A percentile compares a stretch with the other conserved stretches of the same genome.
Evolutionary conservation across 73 alveolate genomes (phyloP).

Genomic region (Symbiodinium natans): DNA sequence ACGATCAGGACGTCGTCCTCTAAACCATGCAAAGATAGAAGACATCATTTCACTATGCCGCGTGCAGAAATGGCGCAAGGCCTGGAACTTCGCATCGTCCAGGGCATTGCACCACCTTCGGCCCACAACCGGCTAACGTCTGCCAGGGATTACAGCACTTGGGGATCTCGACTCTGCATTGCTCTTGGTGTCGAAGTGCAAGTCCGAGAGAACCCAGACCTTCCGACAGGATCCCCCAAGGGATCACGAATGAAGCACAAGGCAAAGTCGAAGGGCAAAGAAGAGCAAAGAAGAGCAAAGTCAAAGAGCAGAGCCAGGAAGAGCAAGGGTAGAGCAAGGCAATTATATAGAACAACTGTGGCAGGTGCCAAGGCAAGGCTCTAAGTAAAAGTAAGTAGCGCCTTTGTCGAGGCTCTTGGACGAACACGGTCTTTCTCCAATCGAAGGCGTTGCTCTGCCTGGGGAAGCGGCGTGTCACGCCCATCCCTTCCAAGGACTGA

Average conservation of each 20-base stretch:
- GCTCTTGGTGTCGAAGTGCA: slow-evolving; percentile 47
- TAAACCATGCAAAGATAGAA: not conserved
- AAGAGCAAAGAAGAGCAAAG: too few species aligned
- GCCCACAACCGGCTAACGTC: too few species aligned
- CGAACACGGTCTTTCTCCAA: slow-evolving; percentile 40
- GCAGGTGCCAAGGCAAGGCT: not conserved
- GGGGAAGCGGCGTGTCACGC: not conserved
- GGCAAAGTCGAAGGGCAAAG: too few species aligned
- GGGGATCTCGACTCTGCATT: slow-evolving; percentile 52
- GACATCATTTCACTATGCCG: not conserved
- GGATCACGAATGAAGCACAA: too few species aligned
- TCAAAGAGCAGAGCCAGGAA: too few species aligned
- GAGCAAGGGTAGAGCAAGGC: too few species aligned
- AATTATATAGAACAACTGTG: too few species aligned
- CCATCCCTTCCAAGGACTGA: too few species aligned
- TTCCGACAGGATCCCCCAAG: not conserved
- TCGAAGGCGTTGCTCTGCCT: slow-evolving; percentile 7
- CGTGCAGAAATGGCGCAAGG: not conserved
- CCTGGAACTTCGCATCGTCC: slow-evolving; percentile 80
- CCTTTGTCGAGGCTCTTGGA: slow-evolving; percentile 65
- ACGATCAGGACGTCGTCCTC: slow-evolving; percentile 85
- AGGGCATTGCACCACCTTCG: slow-evolving; percentile 79
- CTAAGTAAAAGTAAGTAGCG: not conserved
- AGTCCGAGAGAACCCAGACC: slow-evolving; percentile 77
- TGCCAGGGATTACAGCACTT: too few species aligned